Base-by-base conservation (phyloP, 768 basidiomycete species). In the Calvatia gigantea region DNA sequence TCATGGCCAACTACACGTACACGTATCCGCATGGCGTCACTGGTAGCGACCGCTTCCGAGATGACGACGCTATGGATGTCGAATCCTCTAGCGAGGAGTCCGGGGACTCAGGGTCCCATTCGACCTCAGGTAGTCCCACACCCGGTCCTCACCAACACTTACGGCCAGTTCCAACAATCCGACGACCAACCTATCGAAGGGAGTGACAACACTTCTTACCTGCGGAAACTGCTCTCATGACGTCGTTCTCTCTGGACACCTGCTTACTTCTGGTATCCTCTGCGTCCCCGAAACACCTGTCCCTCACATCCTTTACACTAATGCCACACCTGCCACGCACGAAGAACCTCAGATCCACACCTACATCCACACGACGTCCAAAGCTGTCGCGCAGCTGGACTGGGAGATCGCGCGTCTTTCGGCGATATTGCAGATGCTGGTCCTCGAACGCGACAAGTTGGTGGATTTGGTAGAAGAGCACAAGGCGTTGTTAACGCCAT, bases 181-280 rank as follows among this genome's bases (percentile, higher is more conserved):
- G 29, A 44, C 19, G 42, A 33, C 21, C n/a, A 44, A 19, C 54
- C 54, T 28, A 44, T 55, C n/a, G 35, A 55, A 33, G 45, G 41
- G 11, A n/a, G 33, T 55, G 9, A 55, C 54, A 38, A 55, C 54
- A 2, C 45, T 55, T n/a, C 27, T 55, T 14, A 55, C 54, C 37
- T 55, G 54, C 29, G 54, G 54, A 23, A 47, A 55, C 46, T 55
- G 54, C 54, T 48, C 28, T 19, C 54, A 55, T 25, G 54, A 55
- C 21, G 54, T 55, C 46, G 38, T 48, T 9, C 46, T 55, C 19
- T 55, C 54, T 29, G 54, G 54, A 9, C 45, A 44, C 12, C 37
- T 55, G 12, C 23, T 55, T n/a, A 48, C 54, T 28, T 47, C 45
- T 3, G 46, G 46, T 9, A 28, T 48, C 8, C 45, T 55, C 53